A percentile compares a stretch with the other conserved stretches of the same genome.
Evolutionary conservation across 768 basidiomycete species (phyloP).

Genomic region (Tylopilus rubrobrunneus): DNA sequence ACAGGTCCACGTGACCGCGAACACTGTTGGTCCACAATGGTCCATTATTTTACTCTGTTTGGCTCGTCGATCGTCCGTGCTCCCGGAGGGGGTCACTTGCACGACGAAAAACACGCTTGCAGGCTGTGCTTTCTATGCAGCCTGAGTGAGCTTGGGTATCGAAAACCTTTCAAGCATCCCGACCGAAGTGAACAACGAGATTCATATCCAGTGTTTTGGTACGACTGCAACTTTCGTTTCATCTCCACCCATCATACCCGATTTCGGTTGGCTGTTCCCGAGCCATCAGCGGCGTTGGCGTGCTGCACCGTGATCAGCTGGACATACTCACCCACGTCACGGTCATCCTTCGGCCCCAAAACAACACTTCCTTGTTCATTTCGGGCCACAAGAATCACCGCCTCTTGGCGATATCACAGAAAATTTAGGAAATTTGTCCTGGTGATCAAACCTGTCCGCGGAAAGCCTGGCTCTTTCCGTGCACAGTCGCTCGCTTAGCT

Average conservation of each 20-base stretch:
- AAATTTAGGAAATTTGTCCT: background rate
- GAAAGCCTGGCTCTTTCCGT: constrained; percentile 1
- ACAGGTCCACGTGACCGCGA: constrained; percentile 29
- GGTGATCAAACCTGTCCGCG: constrained; percentile 5
- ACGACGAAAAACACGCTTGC: background rate
- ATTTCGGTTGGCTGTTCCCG: background rate
- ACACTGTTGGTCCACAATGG: constrained; percentile 14
- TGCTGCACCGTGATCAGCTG: no score
- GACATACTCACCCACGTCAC: background rate
- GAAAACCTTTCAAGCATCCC: no score
- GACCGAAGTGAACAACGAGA: background rate
- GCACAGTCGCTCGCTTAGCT: background rate
- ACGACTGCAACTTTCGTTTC: constrained; percentile 8
- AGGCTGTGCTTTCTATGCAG: no score
- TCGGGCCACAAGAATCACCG: constrained; percentile 6
- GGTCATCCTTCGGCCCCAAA: background rate
- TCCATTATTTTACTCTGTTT: constrained; percentile 20
- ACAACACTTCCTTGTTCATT: background rate
- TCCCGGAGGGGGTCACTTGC: background rate
- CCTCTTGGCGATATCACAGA: background rate
- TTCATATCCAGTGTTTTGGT: background rate
- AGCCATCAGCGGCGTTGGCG: constrained; percentile 5
- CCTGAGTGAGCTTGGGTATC: no score
- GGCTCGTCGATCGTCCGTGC: constrained; percentile 8
- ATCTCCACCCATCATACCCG: constrained; percentile 5